phyloP scores from a whole-genome alignment of 2,329 filamentous ascomycete genomes.

The Neonectria ditissima region DNA sequence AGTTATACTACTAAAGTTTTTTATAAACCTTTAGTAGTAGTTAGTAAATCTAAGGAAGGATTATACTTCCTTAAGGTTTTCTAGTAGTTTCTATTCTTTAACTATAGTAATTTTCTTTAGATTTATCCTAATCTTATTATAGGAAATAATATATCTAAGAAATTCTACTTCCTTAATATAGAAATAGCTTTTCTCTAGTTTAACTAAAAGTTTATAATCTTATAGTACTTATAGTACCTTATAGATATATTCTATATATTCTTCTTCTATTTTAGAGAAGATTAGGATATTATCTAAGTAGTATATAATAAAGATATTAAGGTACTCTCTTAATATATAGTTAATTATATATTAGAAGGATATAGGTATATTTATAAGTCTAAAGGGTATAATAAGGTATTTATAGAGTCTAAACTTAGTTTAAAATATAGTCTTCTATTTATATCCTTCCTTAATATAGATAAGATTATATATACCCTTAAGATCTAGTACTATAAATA shows the following conservation, averaged over 20 bases:
- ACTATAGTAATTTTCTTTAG: slow-evolving; percentile 17
- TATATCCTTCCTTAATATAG: slow-evolving; percentile 45
- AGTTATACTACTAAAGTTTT: no score
- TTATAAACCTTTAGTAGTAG: neutral
- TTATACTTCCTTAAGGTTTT: no score
- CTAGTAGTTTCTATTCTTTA: no score
- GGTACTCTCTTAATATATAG: slow-evolving; percentile 26
- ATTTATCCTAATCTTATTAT: slow-evolving; percentile 8
- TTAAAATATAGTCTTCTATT: slow-evolving; percentile 50
- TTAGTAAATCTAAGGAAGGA: slow-evolving; percentile 13
- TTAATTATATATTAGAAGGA: slow-evolving; percentile 37
- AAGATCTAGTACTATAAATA: slow-evolving; percentile 32
- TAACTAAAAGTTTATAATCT: no score
- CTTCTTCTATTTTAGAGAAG: slow-evolving; percentile 33
- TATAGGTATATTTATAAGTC: slow-evolving; percentile 31
- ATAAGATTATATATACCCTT: slow-evolving; percentile 46
- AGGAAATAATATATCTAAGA: neutral
- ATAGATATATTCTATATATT: slow-evolving; percentile 31
- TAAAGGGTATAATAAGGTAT: slow-evolving; percentile 22
- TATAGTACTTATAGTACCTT: no score
- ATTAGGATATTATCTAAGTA: slow-evolving; percentile 41
- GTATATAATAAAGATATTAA: slow-evolving; percentile 18
- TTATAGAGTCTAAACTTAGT: slow-evolving; percentile 42
- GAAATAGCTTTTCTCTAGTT: no score
- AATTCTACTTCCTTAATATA: no score